Evolutionary conservation across 1,139 yeast species (phyloP).

Genomic region (Williopsis jadinii): DNA sequence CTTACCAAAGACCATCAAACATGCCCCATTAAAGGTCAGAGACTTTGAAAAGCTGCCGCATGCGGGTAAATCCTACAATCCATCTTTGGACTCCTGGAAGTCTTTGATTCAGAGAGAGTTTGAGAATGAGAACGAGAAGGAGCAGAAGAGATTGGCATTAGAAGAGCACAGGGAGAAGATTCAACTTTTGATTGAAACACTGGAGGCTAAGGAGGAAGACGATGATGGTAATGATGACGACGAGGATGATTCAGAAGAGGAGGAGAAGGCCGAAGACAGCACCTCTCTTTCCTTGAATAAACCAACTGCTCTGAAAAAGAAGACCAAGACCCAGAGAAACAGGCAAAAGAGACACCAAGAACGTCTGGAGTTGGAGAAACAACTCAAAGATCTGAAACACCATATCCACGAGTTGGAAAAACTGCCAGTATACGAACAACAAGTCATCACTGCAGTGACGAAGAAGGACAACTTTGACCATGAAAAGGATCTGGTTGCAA

Average conservation of each 20-base stretch:
- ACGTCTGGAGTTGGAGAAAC: conserved; percentile 45
- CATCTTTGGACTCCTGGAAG: conserved; percentile 81
- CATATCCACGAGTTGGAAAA: conserved; percentile 54
- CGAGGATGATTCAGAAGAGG: conserved; percentile 29
- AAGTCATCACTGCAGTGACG: conserved; percentile 24
- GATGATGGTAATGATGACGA: conserved; percentile 35
- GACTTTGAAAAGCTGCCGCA: conserved; percentile 51
- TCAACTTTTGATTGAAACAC: conserved; percentile 52
- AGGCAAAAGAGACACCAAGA: conserved; percentile 61
- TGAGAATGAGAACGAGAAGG: conserved; percentile 57
- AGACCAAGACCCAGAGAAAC: conserved; percentile 74
- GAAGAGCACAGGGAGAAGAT: conserved; percentile 59
- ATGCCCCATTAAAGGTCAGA: conserved; percentile 44
- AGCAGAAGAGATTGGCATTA: conserved; percentile 52
- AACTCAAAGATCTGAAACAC: conserved; percentile 49
- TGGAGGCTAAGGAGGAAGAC: conserved; percentile 52
- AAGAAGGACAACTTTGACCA: conserved; percentile 17
- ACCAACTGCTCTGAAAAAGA: conserved; percentile 62
- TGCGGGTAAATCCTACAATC: conserved; percentile 92
- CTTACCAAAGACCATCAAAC: conserved; percentile 50
- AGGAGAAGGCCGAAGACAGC: conserved; percentile 25
- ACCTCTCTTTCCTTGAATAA: conserved; percentile 53
- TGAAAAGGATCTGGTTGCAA: conserved; percentile 24
- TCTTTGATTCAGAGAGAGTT: conserved; percentile 61
- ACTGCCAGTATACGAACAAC: conserved; percentile 42